Conservation (phyloP, 768 basidiomycete genomes). For the Cubamyces sp. region DNA sequence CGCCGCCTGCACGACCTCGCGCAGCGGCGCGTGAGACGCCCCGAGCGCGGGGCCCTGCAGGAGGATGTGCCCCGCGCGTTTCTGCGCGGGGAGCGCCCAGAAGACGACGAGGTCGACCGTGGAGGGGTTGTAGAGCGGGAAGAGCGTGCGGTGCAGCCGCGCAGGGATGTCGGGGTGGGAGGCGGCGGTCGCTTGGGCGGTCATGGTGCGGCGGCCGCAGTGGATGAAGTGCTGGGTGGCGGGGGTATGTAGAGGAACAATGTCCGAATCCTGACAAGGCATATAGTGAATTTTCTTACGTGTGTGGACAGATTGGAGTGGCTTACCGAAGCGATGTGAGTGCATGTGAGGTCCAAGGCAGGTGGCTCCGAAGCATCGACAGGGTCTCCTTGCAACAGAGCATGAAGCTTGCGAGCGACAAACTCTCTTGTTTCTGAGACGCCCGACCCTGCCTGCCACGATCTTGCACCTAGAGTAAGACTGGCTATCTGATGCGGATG, state of each 20-base stretch:
- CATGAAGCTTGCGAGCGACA: constrained; percentile 52
- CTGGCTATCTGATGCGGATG: constrained; percentile 53
- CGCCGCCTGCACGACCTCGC: constrained; percentile 60
- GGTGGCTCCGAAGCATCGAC: constrained; percentile 50
- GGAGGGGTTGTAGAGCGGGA: constrained; percentile 79
- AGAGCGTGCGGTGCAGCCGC: constrained; percentile 57
- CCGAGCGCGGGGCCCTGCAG: constrained; percentile 66
- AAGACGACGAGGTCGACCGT: constrained; percentile 74
- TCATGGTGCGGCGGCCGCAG: constrained; percentile 50
- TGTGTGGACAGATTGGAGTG: background rate
- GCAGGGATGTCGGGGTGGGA: constrained; percentile 62
- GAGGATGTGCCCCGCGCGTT: constrained; percentile 63
- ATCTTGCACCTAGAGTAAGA: constrained; percentile 46
- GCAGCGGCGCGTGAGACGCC: constrained; percentile 67
- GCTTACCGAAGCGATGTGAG: constrained; percentile 51
- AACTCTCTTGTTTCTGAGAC: constrained; percentile 52
- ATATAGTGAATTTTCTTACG: background rate
- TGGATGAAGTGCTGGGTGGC: constrained; percentile 53
- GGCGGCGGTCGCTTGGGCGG: constrained; percentile 40
- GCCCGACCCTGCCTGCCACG: constrained; percentile 42
- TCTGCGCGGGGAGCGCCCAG: constrained; percentile 70
- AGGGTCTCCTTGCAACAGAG: constrained; percentile 53
- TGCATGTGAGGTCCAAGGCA: constrained; percentile 54
- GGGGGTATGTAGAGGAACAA: constrained; percentile 29
- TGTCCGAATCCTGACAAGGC: constrained; percentile 13